phyloP scores from a whole-genome alignment of 2,329 filamentous ascomycete genomes.

The Ambrosiella xylebori region DNA sequence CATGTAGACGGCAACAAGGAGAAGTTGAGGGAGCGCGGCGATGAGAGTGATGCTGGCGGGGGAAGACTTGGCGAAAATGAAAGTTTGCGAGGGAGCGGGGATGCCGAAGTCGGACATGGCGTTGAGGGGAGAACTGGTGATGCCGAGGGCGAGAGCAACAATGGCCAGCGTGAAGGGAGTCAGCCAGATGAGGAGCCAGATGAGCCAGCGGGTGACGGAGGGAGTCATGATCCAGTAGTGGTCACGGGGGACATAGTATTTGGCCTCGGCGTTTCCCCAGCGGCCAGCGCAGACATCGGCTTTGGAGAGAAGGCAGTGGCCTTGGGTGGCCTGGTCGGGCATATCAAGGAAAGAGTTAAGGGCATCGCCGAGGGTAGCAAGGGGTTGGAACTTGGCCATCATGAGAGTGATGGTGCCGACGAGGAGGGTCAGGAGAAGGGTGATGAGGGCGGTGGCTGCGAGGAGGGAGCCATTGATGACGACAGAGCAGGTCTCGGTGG shows the following conservation, averaged over 20 bases:
- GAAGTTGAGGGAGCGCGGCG: constrained; percentile 30
- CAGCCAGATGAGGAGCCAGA: constrained; percentile 25
- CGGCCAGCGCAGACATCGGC: constrained; percentile 25
- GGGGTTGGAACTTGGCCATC: constrained; percentile 24
- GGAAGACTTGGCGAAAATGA: constrained; percentile 17
- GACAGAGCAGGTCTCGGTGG: constrained; percentile 22
- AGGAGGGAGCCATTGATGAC: constrained; percentile 28
- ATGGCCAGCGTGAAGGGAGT: constrained; percentile 22
- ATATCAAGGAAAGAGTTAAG: constrained; percentile 31
- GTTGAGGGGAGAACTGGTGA: constrained; percentile 18
- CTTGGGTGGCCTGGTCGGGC: constrained; percentile 27
- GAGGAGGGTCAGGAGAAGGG: constrained; percentile 18
- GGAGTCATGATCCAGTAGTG: constrained; percentile 31
- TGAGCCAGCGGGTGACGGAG: constrained; percentile 26
- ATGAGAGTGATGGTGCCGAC: constrained; percentile 24
- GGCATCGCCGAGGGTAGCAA: constrained; percentile 34
- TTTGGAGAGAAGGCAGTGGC: constrained; percentile 30
- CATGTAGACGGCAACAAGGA: constrained; percentile 31
- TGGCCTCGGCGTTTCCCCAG: constrained; percentile 27
- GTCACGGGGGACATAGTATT: constrained; percentile 24
- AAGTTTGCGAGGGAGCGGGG: constrained; percentile 21
- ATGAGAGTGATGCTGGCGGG: constrained; percentile 22
- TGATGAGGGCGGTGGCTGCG: constrained; percentile 25
- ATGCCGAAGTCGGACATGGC: constrained; percentile 24
- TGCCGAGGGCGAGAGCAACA: constrained; percentile 23